Evolutionary conservation across 2,329 filamentous ascomycete species (phyloP).

Genomic region (Fusarium praegraminearum): DNA sequence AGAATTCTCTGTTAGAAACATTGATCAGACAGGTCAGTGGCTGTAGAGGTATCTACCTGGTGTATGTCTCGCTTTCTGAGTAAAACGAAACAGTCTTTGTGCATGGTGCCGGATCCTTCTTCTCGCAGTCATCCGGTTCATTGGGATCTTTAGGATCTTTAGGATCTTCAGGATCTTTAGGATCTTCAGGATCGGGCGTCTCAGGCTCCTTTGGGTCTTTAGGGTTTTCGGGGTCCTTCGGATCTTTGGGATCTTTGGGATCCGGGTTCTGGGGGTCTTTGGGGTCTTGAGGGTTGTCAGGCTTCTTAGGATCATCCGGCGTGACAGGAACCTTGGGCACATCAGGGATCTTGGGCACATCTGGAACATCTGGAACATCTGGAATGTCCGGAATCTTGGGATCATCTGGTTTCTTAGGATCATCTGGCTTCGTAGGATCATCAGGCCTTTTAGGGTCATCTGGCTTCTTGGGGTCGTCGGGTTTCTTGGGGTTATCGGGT

Average conservation of each 20-base stretch:
- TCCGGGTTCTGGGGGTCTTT: neutral
- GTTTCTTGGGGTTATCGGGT: neutral
- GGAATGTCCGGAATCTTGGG: no score
- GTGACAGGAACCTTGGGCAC: neutral
- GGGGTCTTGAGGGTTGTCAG: neutral
- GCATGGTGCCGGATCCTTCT: neutral
- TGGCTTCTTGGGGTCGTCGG: neutral
- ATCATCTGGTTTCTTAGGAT: no score
- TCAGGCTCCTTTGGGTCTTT: neutral
- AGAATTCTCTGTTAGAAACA: neutral
- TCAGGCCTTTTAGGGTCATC: neutral
- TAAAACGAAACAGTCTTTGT: slow-evolving; percentile 9
- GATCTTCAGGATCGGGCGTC: neutral
- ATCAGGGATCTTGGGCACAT: no score
- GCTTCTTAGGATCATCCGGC: neutral
- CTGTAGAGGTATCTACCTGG: neutral
- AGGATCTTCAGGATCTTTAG: neutral
- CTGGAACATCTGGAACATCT: neutral
- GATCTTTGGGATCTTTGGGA: neutral
- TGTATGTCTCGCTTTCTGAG: neutral
- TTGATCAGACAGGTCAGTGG: neutral
- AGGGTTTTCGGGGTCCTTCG: neutral
- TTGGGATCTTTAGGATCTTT: neutral
- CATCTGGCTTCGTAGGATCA: neutral
- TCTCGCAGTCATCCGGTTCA: slow-evolving; percentile 2